Conservation (phyloP, 345 rosid genomes). For the Chamaenerion angustifolium region DNA sequence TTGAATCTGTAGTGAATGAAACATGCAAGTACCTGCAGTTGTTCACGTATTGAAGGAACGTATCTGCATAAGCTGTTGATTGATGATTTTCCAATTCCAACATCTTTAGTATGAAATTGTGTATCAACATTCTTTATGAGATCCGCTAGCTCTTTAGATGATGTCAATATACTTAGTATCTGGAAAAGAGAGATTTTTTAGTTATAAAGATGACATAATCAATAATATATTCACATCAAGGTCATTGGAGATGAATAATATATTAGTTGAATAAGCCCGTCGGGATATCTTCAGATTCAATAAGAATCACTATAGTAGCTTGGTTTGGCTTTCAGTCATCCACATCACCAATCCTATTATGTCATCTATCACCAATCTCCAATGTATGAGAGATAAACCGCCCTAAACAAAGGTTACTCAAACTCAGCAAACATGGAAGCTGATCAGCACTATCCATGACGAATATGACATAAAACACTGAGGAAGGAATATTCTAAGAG, state of each 20-base stretch:
- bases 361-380: too few relatives aligned
- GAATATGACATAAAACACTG: too few relatives aligned
- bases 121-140: constrained; percentile 53
- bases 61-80: constrained; percentile 31
- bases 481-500: too few relatives aligned
- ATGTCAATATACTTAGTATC: constrained; percentile 57
- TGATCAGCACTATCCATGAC: too few relatives aligned
- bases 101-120: constrained; percentile 49
- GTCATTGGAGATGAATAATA: background rate
- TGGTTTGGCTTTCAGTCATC: too few relatives aligned
- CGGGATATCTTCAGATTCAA: too few relatives aligned
- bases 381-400: too few relatives aligned
- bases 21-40: constrained; percentile 41
- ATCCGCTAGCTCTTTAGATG: constrained; percentile 55
- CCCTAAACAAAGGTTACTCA: too few relatives aligned
- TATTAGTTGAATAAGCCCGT: too few relatives aligned
- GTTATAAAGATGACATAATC: constrained; percentile 1
- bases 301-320: too few relatives aligned
- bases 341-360: too few relatives aligned
- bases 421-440: too few relatives aligned
- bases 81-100: constrained; percentile 36
- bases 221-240: background rate
- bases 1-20: background rate
- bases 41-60: constrained; percentile 61
- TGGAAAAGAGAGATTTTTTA: constrained; percentile 10